Evolutionary conservation across 768 basidiomycete species (phyloP), one percentile per base, ranked within the genome.

Genomic region (Psilocybe subaeruginosa): DNA sequence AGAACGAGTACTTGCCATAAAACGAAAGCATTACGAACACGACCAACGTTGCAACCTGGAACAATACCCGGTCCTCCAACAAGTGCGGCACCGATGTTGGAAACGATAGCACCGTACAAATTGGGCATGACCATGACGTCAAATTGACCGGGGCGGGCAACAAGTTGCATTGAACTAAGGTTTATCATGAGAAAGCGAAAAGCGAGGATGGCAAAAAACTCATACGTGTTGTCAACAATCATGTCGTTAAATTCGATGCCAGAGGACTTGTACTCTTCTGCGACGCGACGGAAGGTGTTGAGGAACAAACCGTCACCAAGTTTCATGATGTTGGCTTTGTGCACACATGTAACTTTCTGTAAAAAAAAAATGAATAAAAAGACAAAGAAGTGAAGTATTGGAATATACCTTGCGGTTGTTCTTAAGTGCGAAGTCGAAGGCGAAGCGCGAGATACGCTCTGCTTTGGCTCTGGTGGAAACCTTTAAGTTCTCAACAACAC

Each of bases 291-390:
- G 89, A 98, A 99, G 23, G 96, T 99, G 78, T 95, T 96, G 69
- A 99, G 85, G 89, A 99, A 99, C 46, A 99, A 87, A 76, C 97
- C 97, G 71, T 99, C 97, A 75, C 97, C 97, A 69, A 98, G 89
- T 78, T 99, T 99, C 97, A 99, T 99, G 83, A 99, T 99, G 83
- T 99, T 99, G 70, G 97, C 97, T 79, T 99, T 99, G 88, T 99
- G 97, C 48, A 99, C 95, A 72, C 96, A 98, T 45, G 97, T 99
- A 67, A 99, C 97, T 91, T 97, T 99, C 95, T 97, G 68, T 50
- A 63, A 56, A 41, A 29, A 58, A 41, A 29, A 58, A 8, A 49
- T 35, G 7, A 45, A 50, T n/a, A 48, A 52, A 31, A 50, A 64
- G 30, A 70, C 61, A 35, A 33, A 17, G 19, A 39, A 2, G 6